Percentiles rank a stretch among this genome's conserved stretches.
phyloP scores from a whole-genome alignment of 768 basidiomycete genomes.

The Tricholoma matsutake region DNA sequence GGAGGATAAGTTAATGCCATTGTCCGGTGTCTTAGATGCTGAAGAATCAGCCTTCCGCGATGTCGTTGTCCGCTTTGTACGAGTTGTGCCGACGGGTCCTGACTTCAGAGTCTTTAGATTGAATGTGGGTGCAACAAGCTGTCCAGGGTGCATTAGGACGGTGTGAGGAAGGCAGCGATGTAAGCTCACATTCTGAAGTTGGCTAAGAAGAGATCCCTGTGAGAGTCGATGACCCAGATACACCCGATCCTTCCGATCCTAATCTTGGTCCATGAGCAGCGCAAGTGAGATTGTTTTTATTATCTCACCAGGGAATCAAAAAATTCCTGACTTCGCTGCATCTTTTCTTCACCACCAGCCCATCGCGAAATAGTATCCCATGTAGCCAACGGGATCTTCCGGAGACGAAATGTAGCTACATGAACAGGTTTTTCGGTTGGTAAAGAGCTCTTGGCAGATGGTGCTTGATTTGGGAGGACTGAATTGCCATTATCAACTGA shows the following conservation, averaged over 20 bases:
- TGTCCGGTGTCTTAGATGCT: slow-evolving; percentile 9
- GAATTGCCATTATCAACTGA: background rate
- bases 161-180: background rate
- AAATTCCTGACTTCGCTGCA: slow-evolving; percentile 44
- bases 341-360: slow-evolving; percentile 55
- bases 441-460: background rate
- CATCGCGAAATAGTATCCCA: slow-evolving; percentile 62
- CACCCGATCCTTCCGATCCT: slow-evolving; percentile 43
- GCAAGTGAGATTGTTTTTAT: background rate
- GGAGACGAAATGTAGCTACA: slow-evolving; percentile 47
- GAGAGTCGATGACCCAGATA: slow-evolving; percentile 59
- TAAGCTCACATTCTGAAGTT: slow-evolving; percentile 54
- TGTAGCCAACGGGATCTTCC: slow-evolving; percentile 42
- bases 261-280: background rate
- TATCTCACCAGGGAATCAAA: slow-evolving; percentile 46
- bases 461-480: slow-evolving; percentile 4
- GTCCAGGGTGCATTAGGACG: background rate
- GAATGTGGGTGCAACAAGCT: slow-evolving; percentile 48
- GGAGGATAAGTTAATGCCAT: slow-evolving; percentile 1
- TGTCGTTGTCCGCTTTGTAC: slow-evolving; percentile 26
- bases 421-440: slow-evolving; percentile 15
- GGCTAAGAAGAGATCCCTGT: slow-evolving; percentile 51
- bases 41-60: slow-evolving; percentile 24
- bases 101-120: slow-evolving; percentile 60
- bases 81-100: slow-evolving; percentile 28